Evolutionary conservation across 2,329 filamentous ascomycete species (phyloP), one percentile per base, ranked within the genome.

Genomic region (Pezicula carpinea): DNA sequence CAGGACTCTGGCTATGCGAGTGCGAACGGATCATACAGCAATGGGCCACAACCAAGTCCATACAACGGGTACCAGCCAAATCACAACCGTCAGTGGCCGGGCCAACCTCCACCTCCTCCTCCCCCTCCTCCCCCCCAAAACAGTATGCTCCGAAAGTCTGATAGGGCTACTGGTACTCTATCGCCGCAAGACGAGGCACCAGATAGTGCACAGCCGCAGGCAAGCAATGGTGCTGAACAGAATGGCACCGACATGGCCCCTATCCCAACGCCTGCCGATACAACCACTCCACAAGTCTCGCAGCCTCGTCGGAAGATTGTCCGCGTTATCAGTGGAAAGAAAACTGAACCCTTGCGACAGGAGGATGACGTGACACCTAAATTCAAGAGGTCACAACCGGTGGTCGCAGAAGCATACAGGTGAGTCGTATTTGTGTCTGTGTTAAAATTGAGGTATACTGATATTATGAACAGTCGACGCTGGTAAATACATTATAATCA

Each of bases 321-420:
- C 19, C 38, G 38, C 8, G 38, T 41, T 23, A 52, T 46, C 39
- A 53, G 44, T 38, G 48, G 48, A 33, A 56, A 51, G 43, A 53
- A 54, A 13, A 42, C 39, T 15, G 60, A 60, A 31, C 54, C 56
- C 40, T 51, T 59, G 50, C 59, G 58, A 40, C 62, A 64, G 54
- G 53, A 60, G 19, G 65, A 65, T 39, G 64, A 66, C 43, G 52
- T 55, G 13, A 54, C 50, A 22, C 56, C 59, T 26, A 66, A 61
- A 47, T 47, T 56, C n/a, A 68, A 65, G 55, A 61, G 63, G 43
- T 63, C 61, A 21, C 63, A 66, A 47, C 68, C 68, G n/a, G 57
- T 64, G 17, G 65, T 69, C 34, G 66, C 62, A 10, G 64, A 59
- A 47, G 68, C 68, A 43, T 71, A 70, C 44, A 61, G 59, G 62